Percentiles rank a stretch among this genome's conserved stretches.
Evolutionary conservation across 2,329 filamentous ascomycete species (phyloP).

Genomic region (Alternaria metachromatica): DNA sequence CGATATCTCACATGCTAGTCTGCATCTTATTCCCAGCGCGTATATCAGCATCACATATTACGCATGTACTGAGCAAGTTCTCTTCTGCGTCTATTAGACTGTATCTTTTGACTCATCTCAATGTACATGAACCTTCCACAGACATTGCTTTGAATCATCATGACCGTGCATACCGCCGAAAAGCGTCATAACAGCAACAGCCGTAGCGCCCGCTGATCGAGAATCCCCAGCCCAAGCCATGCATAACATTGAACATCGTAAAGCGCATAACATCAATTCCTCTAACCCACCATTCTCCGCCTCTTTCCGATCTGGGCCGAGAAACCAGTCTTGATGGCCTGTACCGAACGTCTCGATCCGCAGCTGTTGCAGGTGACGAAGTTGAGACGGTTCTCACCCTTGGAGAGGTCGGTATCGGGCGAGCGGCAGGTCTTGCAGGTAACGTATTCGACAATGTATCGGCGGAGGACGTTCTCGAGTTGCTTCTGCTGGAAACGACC

Average conservation of each 20-base stretch:
- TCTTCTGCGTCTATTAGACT: background rate
- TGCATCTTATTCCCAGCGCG: slow-evolving; percentile 16
- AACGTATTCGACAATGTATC: slow-evolving; percentile 98
- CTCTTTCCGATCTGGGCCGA: slow-evolving; percentile 98
- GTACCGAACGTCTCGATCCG: slow-evolving; percentile 77
- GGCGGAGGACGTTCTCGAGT: slow-evolving; percentile 94
- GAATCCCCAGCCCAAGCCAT: slow-evolving; percentile 29
- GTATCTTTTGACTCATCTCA: background rate
- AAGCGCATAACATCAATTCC: slow-evolving; percentile 22
- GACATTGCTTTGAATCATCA: slow-evolving; percentile 7
- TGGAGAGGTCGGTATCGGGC: slow-evolving; percentile 72
- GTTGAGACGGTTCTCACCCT: slow-evolving; percentile 98
- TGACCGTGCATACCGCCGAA: slow-evolving; percentile 6
- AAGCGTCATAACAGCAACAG: slow-evolving; percentile 14
- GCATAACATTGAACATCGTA: slow-evolving; percentile 30
- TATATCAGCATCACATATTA: background rate
- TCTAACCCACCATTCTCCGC: slow-evolving; percentile 88
- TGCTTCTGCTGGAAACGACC: slow-evolving; percentile 99
- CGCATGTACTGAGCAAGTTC: background rate
- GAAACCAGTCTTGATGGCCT: slow-evolving; percentile 99
- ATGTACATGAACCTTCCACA: background rate
- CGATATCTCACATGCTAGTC: background rate
- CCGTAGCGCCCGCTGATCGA: slow-evolving; percentile 24
- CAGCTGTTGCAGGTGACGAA: slow-evolving; percentile 93
- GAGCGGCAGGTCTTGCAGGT: slow-evolving; percentile 91